phyloP scores from a whole-genome alignment of 2,329 filamentous ascomycete genomes.

The Chrysosporium queenslandicum region DNA sequence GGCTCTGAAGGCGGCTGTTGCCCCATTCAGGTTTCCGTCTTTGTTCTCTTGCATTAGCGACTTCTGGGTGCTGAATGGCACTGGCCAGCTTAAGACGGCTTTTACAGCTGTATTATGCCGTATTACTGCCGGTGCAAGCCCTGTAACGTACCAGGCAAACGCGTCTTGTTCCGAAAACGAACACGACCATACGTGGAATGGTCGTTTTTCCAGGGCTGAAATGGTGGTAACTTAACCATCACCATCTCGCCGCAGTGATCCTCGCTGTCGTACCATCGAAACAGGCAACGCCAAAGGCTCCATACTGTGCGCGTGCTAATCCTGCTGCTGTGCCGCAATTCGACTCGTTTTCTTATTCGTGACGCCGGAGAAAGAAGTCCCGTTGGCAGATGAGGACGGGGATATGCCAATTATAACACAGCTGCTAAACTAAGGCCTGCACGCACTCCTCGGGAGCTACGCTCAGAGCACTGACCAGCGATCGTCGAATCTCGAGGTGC shows the following conservation, averaged over 20 bases:
- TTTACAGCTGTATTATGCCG: neutral
- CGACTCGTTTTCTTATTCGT: neutral
- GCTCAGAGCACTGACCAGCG: neutral
- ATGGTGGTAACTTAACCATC: neutral
- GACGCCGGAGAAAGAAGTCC: too few species aligned
- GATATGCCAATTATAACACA: too few species aligned
- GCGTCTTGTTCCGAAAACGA: neutral
- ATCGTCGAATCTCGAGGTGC: too few species aligned
- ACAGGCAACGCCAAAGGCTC: neutral
- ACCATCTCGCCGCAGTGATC: neutral
- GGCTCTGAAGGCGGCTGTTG: conserved; percentile 3
- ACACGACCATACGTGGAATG: neutral
- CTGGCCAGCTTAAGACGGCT: neutral
- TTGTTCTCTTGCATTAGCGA: conserved; percentile 7
- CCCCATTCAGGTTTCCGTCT: conserved; percentile 5
- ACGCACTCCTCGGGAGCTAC: neutral
- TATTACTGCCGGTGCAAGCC: too few species aligned
- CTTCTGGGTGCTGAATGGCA: neutral
- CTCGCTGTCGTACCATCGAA: neutral
- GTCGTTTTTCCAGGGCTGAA: too few species aligned
- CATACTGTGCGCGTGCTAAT: neutral
- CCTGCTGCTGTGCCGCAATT: conserved; percentile 1
- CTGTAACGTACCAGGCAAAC: neutral
- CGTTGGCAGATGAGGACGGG: too few species aligned
- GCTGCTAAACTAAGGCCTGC: neutral